Percentiles rank a stretch among this genome's conserved stretches.
Evolutionary conservation across 179 eudicot genomes (phyloP).

Genomic region (Gypsophila paniculata): DNA sequence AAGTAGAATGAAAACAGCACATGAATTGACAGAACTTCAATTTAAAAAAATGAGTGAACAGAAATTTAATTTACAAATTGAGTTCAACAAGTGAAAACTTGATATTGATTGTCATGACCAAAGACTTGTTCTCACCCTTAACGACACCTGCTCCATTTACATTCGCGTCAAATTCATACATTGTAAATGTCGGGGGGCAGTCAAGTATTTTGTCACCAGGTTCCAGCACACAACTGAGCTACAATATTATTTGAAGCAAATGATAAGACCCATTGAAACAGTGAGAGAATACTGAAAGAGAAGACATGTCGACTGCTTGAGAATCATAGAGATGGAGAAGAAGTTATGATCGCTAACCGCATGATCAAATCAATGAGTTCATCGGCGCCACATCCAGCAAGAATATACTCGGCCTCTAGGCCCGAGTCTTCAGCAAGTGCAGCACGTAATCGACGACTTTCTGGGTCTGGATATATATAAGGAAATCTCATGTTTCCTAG

Average conservation of each 20-base stretch:
- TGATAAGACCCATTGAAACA: constrained; percentile 15
- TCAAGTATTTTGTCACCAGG: constrained; percentile 94
- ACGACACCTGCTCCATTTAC: constrained; percentile 81
- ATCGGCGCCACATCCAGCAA: constrained; percentile 94
- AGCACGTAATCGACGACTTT: constrained; percentile 83
- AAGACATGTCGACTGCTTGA: not conserved
- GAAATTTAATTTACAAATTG: not conserved
- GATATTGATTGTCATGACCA: not conserved
- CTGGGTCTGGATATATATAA: constrained; percentile 91
- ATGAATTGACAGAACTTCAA: not conserved
- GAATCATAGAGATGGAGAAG: not conserved
- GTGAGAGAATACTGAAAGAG: constrained; percentile 8
- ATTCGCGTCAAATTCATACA: constrained; percentile 97
- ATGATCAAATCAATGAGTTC: constrained; percentile 93
- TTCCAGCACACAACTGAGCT: constrained; percentile 86
- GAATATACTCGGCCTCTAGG: constrained; percentile 76
- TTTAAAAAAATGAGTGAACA: not conserved
- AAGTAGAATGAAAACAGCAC: constrained; percentile 13
- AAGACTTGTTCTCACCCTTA: constrained; percentile 50
- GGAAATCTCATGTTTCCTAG: constrained; percentile 80
- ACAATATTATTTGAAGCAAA: constrained; percentile 26
- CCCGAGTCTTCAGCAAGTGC: constrained; percentile 93
- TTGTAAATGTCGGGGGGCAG: constrained; percentile 98
- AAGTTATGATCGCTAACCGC: constrained; percentile 58
- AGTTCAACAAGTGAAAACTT: not conserved